Evolutionary conservation across 768 basidiomycete genomes (phyloP), one percentile per base, ranked within the genome.

Genomic region (Amanita subjunquillea): DNA sequence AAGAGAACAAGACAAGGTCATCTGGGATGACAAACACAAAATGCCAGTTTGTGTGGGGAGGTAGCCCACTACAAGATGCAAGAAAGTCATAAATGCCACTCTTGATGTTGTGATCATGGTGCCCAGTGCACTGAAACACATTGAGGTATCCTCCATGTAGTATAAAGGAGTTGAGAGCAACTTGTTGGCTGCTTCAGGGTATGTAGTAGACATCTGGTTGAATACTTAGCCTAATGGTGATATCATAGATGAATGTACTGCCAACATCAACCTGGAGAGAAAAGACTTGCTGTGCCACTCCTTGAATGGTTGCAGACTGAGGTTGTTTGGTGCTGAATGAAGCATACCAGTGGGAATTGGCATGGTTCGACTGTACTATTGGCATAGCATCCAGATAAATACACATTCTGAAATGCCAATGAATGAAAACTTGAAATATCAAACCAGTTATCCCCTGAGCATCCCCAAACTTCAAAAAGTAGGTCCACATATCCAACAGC

Each of bases 11-110:
- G 47, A 4, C 48, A 49, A 49, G 17, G 47, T 54, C 39, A 25
- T 48, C 54, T 13, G 54, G 54, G 30, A 54, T 8, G 39, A 54
- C 15, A 29, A 54, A 54, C 48, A 48, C 48, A 42, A 54, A 48
- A 9, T 34, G 48, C 48, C 54, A 54, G 54, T 54, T 54, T 43
- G 38, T 20, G n/a, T 4, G 54, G 20, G 54, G 54, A 40, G 48
- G 46, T 36, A 54, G 48, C 3, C 54, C 39, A 23, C 47, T 54
- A 42, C 46, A 49, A 48, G 46, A 42, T 44, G 46, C 48, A 40
- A 54, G 48, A 49, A 54, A 54, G 29, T n/a, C 17, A 49, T 12
- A 2, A 50, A 50, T 32, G 38, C 42, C 54, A 48, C n/a, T 17
- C 47, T 54, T 54, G 54, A 50, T 39, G 54, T 20, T 15, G 29